Conservation (phyloP, 2,329 filamentous ascomycete genomes). For the Monosporascus sp. region DNA sequence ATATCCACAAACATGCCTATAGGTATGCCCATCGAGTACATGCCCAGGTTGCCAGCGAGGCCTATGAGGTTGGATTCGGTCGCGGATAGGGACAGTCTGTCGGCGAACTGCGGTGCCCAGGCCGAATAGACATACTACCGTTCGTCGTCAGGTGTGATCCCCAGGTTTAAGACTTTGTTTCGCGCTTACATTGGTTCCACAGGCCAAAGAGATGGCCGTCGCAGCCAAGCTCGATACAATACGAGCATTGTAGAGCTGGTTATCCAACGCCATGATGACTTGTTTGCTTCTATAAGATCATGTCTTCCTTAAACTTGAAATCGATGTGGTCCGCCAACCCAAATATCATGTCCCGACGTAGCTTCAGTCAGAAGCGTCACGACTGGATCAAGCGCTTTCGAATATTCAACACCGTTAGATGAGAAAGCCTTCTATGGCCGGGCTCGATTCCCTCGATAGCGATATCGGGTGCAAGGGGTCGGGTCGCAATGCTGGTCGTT, state of each 20-base stretch:
- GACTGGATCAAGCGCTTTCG: too few species aligned
- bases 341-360: too few species aligned
- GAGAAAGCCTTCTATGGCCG: too few species aligned
- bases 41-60: conserved; percentile 79
- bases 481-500: too few species aligned
- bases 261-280: conserved; percentile 38
- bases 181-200: conserved; percentile 77
- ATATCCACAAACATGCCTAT: conserved; percentile 82
- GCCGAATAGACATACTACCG: conserved; percentile 92
- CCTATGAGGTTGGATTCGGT: conserved; percentile 91
- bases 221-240: conserved; percentile 80
- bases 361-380: too few species aligned
- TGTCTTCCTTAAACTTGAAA: background rate
- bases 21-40: conserved; percentile 88
- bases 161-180: background rate
- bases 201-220: conserved; percentile 78
- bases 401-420: too few species aligned
- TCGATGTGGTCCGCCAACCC: background rate
- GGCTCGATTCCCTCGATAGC: too few species aligned
- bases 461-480: too few species aligned
- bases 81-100: conserved; percentile 79
- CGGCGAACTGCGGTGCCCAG: conserved; percentile 93
- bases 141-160: conserved; percentile 2
- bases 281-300: background rate
- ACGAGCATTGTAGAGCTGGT: conserved; percentile 56